Percentiles rank a stretch among this genome's conserved stretches.
Evolutionary conservation across 169 alveolate genomes (phyloP).

Genomic region (Plasmodium malariae): DNA sequence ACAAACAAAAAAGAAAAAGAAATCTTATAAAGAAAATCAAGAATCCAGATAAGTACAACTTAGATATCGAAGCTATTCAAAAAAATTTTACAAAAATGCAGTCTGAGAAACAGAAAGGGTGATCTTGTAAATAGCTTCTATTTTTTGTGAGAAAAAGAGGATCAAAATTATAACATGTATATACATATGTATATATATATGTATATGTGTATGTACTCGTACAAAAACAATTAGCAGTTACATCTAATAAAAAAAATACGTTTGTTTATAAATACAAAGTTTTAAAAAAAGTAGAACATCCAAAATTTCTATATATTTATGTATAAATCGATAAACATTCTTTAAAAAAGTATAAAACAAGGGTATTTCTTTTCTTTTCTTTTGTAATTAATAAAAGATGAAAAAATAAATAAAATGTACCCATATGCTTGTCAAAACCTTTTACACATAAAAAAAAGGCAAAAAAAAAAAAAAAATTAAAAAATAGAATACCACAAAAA

Average conservation of each 20-base stretch:
- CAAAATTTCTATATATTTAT: not conserved
- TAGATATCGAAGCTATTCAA: slow-evolving; percentile 66
- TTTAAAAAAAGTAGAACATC: not conserved
- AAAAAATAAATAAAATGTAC: not conserved
- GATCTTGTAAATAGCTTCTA: not conserved
- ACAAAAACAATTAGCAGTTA: too few species aligned
- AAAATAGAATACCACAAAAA: not conserved
- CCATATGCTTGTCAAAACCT: not conserved
- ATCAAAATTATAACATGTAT: not conserved
- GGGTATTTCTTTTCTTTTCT: too few species aligned
- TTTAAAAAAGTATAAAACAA: not conserved
- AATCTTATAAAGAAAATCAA: slow-evolving; percentile 31
- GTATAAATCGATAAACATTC: not conserved
- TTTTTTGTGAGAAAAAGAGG: not conserved
- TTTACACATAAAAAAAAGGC: not conserved
- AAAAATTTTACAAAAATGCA: slow-evolving; percentile 44
- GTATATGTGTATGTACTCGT: too few species aligned
- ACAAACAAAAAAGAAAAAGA: slow-evolving; percentile 66
- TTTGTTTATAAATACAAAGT: too few species aligned
- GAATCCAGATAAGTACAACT: slow-evolving; percentile 60
- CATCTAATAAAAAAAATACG: too few species aligned
- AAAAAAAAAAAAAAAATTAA: not conserved
- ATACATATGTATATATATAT: not conserved
- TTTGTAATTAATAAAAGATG: not conserved
- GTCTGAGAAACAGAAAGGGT: not conserved